phyloP scores from a whole-genome alignment of 2,329 filamentous ascomycete species.

The Penicillium sp. region DNA sequence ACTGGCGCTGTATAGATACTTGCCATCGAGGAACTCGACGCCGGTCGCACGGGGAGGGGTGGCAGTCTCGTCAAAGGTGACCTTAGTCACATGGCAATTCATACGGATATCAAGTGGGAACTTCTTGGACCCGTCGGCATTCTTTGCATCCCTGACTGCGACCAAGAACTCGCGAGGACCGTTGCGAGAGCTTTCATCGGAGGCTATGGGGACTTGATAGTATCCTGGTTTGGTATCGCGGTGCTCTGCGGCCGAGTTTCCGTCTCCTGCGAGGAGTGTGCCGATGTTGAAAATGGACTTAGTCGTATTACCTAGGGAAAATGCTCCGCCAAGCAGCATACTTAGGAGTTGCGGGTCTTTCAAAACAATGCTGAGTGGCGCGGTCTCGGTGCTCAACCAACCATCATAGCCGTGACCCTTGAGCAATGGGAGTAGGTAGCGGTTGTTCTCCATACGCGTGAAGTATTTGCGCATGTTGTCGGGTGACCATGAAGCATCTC shows the following conservation, averaged over 20 bases:
- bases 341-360: constrained; percentile 55
- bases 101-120: constrained; percentile 58
- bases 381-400: constrained; percentile 26
- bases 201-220: constrained; percentile 58
- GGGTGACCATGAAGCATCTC: constrained; percentile 58
- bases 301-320: constrained; percentile 51
- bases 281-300: constrained; percentile 45
- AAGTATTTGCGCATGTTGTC: constrained; percentile 60
- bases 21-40: constrained; percentile 51
- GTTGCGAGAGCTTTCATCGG: constrained; percentile 27
- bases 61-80: constrained; percentile 42
- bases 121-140: constrained; percentile 30
- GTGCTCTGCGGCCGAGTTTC: constrained; percentile 47
- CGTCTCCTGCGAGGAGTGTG: constrained; percentile 50
- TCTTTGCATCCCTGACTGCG: constrained; percentile 26
- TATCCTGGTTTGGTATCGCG: constrained; percentile 52
- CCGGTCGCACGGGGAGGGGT: constrained; percentile 46
- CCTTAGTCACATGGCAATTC: constrained; percentile 48
- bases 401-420: constrained; percentile 46
- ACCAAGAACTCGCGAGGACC: constrained; percentile 44
- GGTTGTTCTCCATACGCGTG: constrained; percentile 53
- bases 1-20: constrained; percentile 49
- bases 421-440: constrained; percentile 46
- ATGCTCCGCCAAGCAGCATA: constrained; percentile 52
- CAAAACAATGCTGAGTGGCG: constrained; percentile 50